A percentile compares a stretch with the other conserved stretches of the same genome.
These are phyloP conservation scores for Botrytis sinoallii DNA, from an alignment of 2,329 filamentous ascomycete genomes.

Conservation along the genomic window DNA sequence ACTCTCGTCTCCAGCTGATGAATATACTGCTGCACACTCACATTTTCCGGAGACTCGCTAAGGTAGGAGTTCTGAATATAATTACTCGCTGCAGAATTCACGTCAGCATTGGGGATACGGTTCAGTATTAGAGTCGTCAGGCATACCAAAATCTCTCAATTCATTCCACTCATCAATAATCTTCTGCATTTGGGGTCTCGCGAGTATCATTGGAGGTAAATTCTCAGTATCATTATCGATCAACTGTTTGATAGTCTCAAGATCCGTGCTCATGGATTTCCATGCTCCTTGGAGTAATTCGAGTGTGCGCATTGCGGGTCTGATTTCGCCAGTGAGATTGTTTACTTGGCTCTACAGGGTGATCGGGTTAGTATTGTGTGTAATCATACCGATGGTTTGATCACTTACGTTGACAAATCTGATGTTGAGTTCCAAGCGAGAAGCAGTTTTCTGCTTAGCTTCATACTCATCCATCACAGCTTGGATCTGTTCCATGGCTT, in stretches of 20 bases:
- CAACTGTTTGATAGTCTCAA: not conserved
- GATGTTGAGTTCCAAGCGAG: slow-evolving; percentile 4
- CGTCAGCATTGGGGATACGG: not conserved
- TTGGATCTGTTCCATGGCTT: not conserved
- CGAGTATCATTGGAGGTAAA: not conserved
- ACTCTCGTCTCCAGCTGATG: not conserved
- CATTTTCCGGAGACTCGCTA: not conserved
- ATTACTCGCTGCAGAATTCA: not conserved
- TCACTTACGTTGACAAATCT: slow-evolving; percentile 5
- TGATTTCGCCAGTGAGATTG: not conserved
- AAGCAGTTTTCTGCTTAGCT: not conserved
- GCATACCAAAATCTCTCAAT: slow-evolving; percentile 5
- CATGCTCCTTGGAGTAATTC: slow-evolving; percentile 1
- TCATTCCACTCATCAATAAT: slow-evolving; percentile 8
- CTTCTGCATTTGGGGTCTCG: not conserved
- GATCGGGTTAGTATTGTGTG: not conserved
- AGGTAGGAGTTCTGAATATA: slow-evolving; percentile 9
- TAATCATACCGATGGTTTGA: no score
- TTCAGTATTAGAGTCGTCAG: no score
- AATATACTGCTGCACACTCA: slow-evolving; percentile 3
- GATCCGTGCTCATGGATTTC: slow-evolving; percentile 3
- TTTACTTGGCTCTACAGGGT: not conserved
- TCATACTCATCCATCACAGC: slow-evolving; percentile 6
- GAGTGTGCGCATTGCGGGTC: slow-evolving; percentile 1
- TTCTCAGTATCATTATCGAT: not conserved